Conservation (phyloP, 1,284 basidiomycete species). For the Cryptococcus sp. region DNA sequence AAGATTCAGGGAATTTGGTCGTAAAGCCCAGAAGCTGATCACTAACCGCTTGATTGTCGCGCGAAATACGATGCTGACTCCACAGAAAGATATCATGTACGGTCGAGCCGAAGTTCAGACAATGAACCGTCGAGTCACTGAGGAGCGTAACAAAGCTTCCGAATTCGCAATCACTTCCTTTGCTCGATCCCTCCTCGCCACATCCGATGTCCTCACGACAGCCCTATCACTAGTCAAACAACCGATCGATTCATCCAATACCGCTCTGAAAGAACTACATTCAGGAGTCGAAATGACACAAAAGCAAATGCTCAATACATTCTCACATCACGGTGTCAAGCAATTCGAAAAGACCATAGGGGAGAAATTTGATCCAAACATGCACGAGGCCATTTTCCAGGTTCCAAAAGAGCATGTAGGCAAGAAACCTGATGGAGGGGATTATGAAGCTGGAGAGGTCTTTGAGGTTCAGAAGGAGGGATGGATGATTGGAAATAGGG, state of each 20-base stretch:
- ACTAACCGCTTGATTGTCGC: neutral
- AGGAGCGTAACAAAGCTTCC: slow-evolving; percentile 86
- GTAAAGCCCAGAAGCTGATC: neutral
- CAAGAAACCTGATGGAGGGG: slow-evolving; percentile 55
- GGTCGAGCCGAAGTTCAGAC: slow-evolving; percentile 93
- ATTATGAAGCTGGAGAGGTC: slow-evolving; percentile 71
- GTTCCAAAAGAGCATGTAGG: slow-evolving; percentile 62
- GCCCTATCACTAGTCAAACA: slow-evolving; percentile 77
- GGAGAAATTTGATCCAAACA: slow-evolving; percentile 89
- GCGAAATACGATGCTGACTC: neutral
- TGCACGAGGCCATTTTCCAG: slow-evolving; percentile 93
- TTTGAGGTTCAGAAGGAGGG: slow-evolving; percentile 88
- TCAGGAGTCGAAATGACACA: slow-evolving; percentile 90
- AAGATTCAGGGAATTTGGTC: too few relatives aligned
- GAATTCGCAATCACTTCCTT: slow-evolving; percentile 92
- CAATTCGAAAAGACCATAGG: slow-evolving; percentile 65
- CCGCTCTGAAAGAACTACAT: slow-evolving; percentile 63
- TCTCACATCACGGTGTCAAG: slow-evolving; percentile 86
- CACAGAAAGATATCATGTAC: slow-evolving; percentile 75
- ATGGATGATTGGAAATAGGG: slow-evolving; percentile 86
- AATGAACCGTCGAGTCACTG: slow-evolving; percentile 79
- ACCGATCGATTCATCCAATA: slow-evolving; percentile 50
- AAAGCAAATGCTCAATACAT: slow-evolving; percentile 79
- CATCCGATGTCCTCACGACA: slow-evolving; percentile 83
- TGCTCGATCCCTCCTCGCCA: slow-evolving; percentile 82